phyloP scores from a whole-genome alignment of 2,329 filamentous ascomycete genomes.

The Chrysoporthe puriensis region DNA sequence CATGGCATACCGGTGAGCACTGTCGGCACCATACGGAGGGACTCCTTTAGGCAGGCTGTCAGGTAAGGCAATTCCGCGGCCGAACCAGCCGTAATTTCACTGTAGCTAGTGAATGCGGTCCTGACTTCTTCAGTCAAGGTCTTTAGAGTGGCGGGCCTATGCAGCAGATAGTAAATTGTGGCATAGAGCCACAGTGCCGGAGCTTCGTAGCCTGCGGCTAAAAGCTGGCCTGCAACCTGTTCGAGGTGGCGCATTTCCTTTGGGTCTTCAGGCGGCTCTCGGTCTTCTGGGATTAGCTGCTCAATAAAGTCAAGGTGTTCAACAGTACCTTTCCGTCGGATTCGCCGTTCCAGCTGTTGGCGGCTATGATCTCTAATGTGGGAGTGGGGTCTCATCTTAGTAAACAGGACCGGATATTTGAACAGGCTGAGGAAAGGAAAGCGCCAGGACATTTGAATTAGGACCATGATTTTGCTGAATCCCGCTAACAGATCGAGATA shows the following conservation, averaged over 20 bases:
- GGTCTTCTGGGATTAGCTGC: slow-evolving; percentile 27
- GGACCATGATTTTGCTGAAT: neutral
- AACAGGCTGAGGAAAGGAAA: slow-evolving; percentile 14
- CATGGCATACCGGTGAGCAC: slow-evolving; percentile 34
- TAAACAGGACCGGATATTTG: neutral
- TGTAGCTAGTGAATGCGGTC: slow-evolving; percentile 41
- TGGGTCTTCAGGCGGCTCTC: slow-evolving; percentile 18
- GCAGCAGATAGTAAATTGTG: slow-evolving; percentile 43
- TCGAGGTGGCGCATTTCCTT: slow-evolving; percentile 28
- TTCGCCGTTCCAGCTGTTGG: slow-evolving; percentile 24
- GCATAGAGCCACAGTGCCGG: neutral
- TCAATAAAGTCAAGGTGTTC: slow-evolving; percentile 31
- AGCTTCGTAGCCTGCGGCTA: slow-evolving; percentile 24
- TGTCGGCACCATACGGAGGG: slow-evolving; percentile 40
- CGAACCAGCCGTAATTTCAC: slow-evolving; percentile 38
- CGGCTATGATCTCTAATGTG: slow-evolving; percentile 27
- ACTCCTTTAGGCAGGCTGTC: slow-evolving; percentile 41
- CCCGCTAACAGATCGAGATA: slow-evolving; percentile 8
- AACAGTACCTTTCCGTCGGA: slow-evolving; percentile 19
- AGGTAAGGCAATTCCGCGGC: slow-evolving; percentile 39
- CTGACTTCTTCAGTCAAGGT: slow-evolving; percentile 48
- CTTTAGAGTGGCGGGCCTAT: slow-evolving; percentile 40
- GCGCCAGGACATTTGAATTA: slow-evolving; percentile 14
- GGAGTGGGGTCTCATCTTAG: slow-evolving; percentile 16
- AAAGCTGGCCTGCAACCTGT: slow-evolving; percentile 26